A percentile compares a stretch with the other conserved stretches of the same genome.
phyloP scores from a whole-genome alignment of 2,329 filamentous ascomycete species.

The Botryotinia convoluta region DNA sequence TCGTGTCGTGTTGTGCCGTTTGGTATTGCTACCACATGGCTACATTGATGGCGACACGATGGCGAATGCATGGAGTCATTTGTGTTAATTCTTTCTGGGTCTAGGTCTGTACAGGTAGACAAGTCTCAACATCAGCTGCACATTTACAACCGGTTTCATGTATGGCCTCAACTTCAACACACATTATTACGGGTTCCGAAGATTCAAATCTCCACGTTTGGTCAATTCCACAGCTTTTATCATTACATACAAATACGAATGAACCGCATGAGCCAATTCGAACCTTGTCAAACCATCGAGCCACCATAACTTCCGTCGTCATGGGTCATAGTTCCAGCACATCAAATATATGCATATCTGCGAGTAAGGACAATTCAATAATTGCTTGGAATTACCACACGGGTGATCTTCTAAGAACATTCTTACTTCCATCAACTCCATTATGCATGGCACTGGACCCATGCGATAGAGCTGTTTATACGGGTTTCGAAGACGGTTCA shows the following conservation, averaged over 20 bases:
- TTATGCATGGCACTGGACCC: constrained; percentile 75
- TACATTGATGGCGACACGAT: not conserved
- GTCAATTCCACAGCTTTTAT: constrained; percentile 74
- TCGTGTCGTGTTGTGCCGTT: constrained; percentile 6
- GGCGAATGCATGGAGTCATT: not conserved
- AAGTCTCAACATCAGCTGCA: constrained; percentile 71
- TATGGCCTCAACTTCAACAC: constrained; percentile 67
- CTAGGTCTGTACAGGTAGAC: constrained; percentile 71
- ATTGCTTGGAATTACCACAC: constrained; percentile 91
- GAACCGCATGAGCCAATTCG: constrained; percentile 66
- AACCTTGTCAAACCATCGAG: constrained; percentile 75
- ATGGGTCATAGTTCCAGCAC: constrained; percentile 66
- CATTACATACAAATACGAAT: constrained; percentile 51
- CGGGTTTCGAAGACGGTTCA: constrained; percentile 75
- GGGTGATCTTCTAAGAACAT: constrained; percentile 73
- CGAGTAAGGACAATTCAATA: constrained; percentile 81
- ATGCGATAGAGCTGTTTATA: constrained; percentile 77
- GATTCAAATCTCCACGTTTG: constrained; percentile 93
- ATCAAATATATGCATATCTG: constrained; percentile 80
- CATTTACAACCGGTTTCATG: constrained; percentile 80
- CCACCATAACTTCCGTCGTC: constrained; percentile 64
- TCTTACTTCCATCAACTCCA: constrained; percentile 73
- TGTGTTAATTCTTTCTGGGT: constrained; percentile 24
- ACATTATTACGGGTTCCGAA: constrained; percentile 74
- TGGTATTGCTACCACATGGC: not conserved